Percentiles rank a stretch among this genome's conserved stretches.
Conservation (phyloP, 2,329 filamentous ascomycete genomes). For the Dothistroma septosporum region DNA sequence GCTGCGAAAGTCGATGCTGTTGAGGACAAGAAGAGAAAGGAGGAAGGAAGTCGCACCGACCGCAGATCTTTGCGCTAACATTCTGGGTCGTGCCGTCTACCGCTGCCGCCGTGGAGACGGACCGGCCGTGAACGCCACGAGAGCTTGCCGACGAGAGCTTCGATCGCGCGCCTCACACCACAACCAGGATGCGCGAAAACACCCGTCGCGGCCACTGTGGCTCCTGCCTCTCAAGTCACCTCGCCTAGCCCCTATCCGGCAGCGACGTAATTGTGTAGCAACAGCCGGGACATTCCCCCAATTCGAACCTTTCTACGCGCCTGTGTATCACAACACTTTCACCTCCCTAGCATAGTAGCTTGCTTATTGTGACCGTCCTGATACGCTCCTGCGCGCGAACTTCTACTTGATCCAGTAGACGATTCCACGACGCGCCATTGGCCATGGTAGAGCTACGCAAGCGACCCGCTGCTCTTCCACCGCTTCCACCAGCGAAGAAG, state of each 20-base stretch:
- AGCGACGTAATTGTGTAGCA: slow-evolving; percentile 4
- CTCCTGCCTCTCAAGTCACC: slow-evolving; percentile 2
- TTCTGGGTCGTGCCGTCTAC: neutral
- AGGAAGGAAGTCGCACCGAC: neutral
- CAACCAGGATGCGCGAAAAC: slow-evolving; percentile 2
- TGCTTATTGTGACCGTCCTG: neutral
- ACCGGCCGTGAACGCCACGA: neutral
- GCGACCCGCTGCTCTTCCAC: slow-evolving; percentile 54
- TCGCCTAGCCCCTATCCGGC: slow-evolving; percentile 4
- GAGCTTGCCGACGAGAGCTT: neutral
- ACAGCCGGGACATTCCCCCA: neutral
- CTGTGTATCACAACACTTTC: neutral
- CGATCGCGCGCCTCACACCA: neutral
- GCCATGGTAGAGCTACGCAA: slow-evolving; percentile 59
- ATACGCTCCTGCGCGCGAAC: neutral
- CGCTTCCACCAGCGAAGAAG: slow-evolving; percentile 46
- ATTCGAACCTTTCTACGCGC: neutral
- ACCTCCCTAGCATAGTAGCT: neutral
- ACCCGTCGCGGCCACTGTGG: slow-evolving; percentile 2
- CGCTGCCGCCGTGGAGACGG: neutral
- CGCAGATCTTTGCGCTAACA: neutral
- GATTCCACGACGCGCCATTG: neutral
- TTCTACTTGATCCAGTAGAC: neutral
- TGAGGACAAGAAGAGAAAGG: neutral
- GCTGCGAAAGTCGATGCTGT: neutral